Evolutionary conservation across 495 filamentous ascomycete genomes (phyloP).

Genomic region (Daldinia concentrica): DNA sequence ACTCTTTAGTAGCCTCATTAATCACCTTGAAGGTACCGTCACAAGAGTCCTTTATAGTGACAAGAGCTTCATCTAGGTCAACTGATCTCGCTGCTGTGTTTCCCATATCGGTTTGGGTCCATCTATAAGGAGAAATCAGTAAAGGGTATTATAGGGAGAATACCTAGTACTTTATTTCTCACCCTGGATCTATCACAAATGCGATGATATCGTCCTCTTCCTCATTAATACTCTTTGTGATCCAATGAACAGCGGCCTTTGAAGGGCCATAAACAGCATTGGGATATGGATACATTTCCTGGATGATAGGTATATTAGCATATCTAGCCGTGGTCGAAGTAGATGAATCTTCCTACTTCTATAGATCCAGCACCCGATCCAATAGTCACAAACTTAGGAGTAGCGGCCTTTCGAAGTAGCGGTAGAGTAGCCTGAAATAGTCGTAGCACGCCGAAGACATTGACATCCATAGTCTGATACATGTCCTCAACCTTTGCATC

Average conservation of each 20-base stretch:
- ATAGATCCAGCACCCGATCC: constrained; percentile 3
- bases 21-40: constrained; percentile 4
- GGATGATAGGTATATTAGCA: constrained; percentile 11
- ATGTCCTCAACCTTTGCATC: constrained; percentile 6
- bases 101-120: constrained; percentile 7
- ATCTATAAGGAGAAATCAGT: not conserved
- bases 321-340: not conserved
- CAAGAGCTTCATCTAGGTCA: not conserved
- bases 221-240: constrained; percentile 43
- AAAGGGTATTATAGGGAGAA: not conserved
- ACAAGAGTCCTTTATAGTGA: not conserved
- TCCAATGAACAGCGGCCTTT: constrained; percentile 49
- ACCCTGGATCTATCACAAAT: constrained; percentile 42
- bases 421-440: constrained; percentile 18
- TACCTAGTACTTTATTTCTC: not conserved
- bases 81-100: not conserved
- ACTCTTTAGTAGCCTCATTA: not conserved
- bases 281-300: constrained; percentile 28
- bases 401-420: not conserved
- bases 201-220: constrained; percentile 46
- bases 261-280: constrained; percentile 48
- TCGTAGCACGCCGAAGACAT: constrained; percentile 8
- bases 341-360: not conserved
- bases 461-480: not conserved
- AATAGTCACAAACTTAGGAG: constrained; percentile 12